Evolutionary conservation across 2,329 filamentous ascomycete species (phyloP).

Genomic region (Zymoseptoria pseudotritici): DNA sequence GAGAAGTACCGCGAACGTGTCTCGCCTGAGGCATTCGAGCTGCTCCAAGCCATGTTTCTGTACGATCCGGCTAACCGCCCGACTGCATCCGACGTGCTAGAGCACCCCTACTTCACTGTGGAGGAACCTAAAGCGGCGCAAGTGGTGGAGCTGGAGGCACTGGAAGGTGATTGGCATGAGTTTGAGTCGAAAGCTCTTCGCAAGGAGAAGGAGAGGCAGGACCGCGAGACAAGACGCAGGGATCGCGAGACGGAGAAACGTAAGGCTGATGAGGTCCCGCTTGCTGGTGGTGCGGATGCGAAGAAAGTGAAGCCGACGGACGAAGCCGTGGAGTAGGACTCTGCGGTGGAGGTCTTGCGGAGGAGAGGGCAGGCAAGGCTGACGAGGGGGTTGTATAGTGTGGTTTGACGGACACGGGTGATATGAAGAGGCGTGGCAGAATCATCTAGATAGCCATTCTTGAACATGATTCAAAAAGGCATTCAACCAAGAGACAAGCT

Average conservation of each 20-base stretch:
- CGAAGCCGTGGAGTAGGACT: conserved; percentile 2
- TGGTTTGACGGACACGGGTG: not conserved
- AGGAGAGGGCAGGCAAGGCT: not conserved
- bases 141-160: conserved; percentile 69
- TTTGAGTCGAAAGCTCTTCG: conserved; percentile 93
- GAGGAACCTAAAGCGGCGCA: conserved; percentile 74
- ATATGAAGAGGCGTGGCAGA: not conserved
- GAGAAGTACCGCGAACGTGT: conserved; percentile 74
- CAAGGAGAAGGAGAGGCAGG: conserved; percentile 72
- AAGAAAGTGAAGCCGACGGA: conserved; percentile 20
- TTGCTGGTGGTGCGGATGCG: conserved; percentile 11
- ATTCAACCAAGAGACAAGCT: not conserved
- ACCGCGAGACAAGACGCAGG: conserved; percentile 48
- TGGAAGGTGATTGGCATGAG: conserved; percentile 96
- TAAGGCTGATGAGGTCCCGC: conserved; percentile 22
- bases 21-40: conserved; percentile 71
- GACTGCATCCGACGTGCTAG: conserved; percentile 72
- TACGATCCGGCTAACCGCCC: conserved; percentile 84
- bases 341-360: not conserved
- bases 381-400: not conserved
- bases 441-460: not conserved
- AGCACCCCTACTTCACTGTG: conserved; percentile 77
- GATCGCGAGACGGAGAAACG: conserved; percentile 35
- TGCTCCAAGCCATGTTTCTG: conserved; percentile 75
- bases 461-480: not conserved